Conservation (phyloP, 129 eudicot genomes). For the Mikania micrantha region DNA sequence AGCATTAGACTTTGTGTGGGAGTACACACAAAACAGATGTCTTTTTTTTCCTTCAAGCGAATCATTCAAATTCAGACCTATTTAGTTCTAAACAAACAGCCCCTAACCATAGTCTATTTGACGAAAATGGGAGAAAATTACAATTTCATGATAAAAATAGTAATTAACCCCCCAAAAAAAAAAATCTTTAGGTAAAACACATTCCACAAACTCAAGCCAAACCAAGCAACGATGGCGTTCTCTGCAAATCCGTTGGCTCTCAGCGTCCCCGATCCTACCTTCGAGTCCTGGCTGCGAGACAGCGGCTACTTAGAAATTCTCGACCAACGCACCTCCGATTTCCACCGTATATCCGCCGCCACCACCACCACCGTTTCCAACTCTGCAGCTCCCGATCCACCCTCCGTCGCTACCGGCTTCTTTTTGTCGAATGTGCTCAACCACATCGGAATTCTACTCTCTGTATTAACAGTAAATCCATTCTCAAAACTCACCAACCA, state of each 20-base stretch:
- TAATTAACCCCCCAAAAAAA: too few species aligned
- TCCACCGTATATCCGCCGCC: conserved; percentile 68
- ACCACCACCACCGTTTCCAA: conserved; percentile 21
- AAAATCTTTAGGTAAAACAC: background rate
- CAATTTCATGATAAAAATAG: too few species aligned
- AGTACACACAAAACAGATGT: too few species aligned
- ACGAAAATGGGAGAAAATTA: too few species aligned
- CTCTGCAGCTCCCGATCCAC: conserved; percentile 19
- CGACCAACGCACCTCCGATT: conserved; percentile 88
- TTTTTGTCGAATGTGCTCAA: conserved; percentile 32
- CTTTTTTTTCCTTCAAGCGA: too few species aligned
- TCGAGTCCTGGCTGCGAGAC: conserved; percentile 97
- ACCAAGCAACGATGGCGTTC: conserved; percentile 45
- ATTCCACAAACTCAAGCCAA: background rate
- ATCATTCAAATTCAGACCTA: too few species aligned
- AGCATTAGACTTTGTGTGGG: too few species aligned
- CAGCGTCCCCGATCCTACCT: conserved; percentile 79
- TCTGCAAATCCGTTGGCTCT: conserved; percentile 80
- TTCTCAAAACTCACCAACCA: conserved; percentile 65
- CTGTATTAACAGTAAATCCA: conserved; percentile 71
- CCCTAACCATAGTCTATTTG: too few species aligned
- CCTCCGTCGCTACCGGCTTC: conserved; percentile 33
- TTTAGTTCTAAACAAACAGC: too few species aligned
- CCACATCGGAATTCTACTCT: conserved; percentile 50
- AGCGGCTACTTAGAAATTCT: conserved; percentile 82